phyloP scores from a whole-genome alignment of 257 asterid genomes.

The Solanum clarkiae region DNA sequence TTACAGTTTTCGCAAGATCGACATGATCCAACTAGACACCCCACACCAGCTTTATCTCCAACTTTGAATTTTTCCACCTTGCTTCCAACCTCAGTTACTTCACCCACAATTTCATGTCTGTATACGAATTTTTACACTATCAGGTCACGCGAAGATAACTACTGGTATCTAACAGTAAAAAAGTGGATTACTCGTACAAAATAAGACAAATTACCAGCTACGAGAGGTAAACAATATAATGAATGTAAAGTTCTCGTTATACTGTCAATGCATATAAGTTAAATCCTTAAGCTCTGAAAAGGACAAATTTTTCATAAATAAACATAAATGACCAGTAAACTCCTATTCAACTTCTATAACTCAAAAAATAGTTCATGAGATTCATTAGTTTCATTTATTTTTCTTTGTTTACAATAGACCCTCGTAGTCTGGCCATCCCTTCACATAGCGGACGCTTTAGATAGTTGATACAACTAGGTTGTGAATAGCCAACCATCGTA shows the following conservation, averaged over 20 bases:
- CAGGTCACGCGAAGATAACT: not conserved
- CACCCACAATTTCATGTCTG: constrained; percentile 36
- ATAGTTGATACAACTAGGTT: not conserved
- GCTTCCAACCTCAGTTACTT: constrained; percentile 31
- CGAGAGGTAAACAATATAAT: not conserved
- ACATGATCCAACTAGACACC: constrained; percentile 29
- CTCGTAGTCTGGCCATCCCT: no score
- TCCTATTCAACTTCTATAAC: not conserved
- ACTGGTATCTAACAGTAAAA: not conserved
- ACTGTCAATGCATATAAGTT: not conserved
- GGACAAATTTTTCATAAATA: not conserved
- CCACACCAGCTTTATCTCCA: constrained; percentile 34
- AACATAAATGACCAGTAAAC: not conserved
- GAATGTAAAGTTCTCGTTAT: not conserved
- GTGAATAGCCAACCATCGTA: not conserved
- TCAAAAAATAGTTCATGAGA: not conserved
- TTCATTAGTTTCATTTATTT: not conserved
- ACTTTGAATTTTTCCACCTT: constrained; percentile 17
- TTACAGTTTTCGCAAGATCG: constrained; percentile 19
- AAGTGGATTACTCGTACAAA: not conserved
- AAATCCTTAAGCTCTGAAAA: not conserved
- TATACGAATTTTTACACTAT: not conserved
- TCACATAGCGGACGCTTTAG: no score
- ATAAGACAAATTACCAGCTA: not conserved
- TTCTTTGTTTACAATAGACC: not conserved